These are phyloP conservation scores for Diaporthe amygdali DNA, from an alignment of 2,329 filamentous ascomycete genomes.

Conservation along the genomic window DNA sequence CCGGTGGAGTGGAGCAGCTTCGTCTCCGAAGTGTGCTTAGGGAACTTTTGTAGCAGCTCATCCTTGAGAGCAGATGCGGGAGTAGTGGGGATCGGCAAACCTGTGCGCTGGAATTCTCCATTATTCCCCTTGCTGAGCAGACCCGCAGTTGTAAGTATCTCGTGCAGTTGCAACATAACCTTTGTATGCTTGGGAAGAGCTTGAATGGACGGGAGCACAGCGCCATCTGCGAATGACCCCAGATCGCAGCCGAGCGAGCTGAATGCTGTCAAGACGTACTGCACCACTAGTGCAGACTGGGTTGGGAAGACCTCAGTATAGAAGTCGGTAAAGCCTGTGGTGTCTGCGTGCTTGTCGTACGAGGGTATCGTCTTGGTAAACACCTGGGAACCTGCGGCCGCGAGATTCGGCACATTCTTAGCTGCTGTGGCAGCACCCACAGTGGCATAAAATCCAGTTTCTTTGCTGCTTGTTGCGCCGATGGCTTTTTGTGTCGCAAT, in stretches of 20 bases:
- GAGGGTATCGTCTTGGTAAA: background rate
- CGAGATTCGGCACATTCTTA: background rate
- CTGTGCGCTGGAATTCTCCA: constrained; percentile 19
- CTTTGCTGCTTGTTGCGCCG: no score
- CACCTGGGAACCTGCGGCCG: background rate
- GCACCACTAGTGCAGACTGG: constrained; percentile 36
- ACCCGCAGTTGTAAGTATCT: constrained; percentile 33
- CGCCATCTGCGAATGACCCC: constrained; percentile 25
- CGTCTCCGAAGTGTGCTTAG: constrained; percentile 37
- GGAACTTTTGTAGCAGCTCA: constrained; percentile 34
- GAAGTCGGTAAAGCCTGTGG: constrained; percentile 28
- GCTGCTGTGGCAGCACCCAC: background rate
- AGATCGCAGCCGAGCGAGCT: constrained; percentile 34
- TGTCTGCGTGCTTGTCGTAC: background rate
- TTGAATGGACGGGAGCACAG: constrained; percentile 28
- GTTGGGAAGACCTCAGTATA: constrained; percentile 34
- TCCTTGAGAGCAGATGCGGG: constrained; percentile 30
- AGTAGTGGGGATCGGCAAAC: background rate
- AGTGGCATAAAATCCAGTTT: no score
- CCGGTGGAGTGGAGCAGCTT: constrained; percentile 40
- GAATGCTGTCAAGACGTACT: constrained; percentile 40
- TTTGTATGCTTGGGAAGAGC: constrained; percentile 33
- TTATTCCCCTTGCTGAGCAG: constrained; percentile 20
- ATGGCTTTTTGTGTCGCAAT: no score
- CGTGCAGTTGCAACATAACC: constrained; percentile 33